Conservation (phyloP, 2,329 filamentous ascomycete species). For the Calonectria pteridis region DNA sequence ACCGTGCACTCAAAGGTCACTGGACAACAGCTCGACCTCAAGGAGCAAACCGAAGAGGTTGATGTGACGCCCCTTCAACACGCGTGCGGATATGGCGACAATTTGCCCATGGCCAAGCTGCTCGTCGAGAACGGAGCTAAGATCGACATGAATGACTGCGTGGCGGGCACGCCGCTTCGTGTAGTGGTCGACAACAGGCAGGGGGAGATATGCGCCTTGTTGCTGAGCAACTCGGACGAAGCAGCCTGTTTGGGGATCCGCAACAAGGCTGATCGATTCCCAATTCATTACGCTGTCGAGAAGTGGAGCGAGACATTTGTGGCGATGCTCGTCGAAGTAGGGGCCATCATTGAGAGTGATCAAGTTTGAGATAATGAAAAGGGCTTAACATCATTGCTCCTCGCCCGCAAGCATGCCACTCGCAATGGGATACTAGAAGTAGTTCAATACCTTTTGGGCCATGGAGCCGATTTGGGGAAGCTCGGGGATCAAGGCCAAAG, state of each 20-base stretch:
- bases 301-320: not conserved
- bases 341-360: constrained; percentile 11
- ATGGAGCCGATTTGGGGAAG: constrained; percentile 6
- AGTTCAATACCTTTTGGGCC: constrained; percentile 18
- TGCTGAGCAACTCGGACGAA: constrained; percentile 9
- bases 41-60: not conserved
- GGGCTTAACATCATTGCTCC: constrained; percentile 8
- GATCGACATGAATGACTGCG: not conserved
- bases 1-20: not conserved
- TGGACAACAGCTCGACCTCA: not conserved
- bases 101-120: not conserved
- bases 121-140: constrained; percentile 12
- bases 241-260: not conserved
- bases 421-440: not conserved
- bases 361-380: constrained; percentile 1
- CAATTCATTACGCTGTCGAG: constrained; percentile 16
- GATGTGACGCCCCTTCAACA: constrained; percentile 22
- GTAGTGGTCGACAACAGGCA: not conserved
- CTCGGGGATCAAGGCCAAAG: not conserved
- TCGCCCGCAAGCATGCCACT: constrained; percentile 10
- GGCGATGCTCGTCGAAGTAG: constrained; percentile 12
- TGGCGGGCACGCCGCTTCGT: constrained; percentile 10
- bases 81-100: constrained; percentile 16
- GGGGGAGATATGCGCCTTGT: not conserved
- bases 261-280: not conserved